These are phyloP conservation scores for Gracilaria vermiculophylla DNA, from an alignment of 23 red algal genomes.

Conservation along the genomic window DNA sequence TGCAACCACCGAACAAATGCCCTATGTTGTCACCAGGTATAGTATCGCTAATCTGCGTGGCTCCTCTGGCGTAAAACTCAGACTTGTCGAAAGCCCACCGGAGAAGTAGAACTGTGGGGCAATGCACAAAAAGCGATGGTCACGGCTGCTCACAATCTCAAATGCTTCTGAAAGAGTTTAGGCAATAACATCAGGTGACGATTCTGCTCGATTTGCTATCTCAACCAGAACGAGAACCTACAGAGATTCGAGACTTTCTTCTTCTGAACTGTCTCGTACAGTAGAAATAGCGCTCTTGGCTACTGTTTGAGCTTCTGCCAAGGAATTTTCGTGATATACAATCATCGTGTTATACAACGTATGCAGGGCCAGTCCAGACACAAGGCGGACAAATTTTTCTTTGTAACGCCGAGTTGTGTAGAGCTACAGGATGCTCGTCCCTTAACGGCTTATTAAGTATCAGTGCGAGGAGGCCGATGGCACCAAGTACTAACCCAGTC, in stretches of 20 bases:
- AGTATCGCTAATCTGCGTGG: background rate
- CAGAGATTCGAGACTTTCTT: conserved; percentile 51
- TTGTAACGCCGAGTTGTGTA: conserved; percentile 28
- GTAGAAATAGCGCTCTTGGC: conserved; percentile 32
- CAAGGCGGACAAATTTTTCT: conserved; percentile 34
- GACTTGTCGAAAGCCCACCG: conserved; percentile 35
- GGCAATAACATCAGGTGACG: conserved; percentile 3
- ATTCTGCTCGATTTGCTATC: background rate
- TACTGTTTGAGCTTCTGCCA: conserved; percentile 27
- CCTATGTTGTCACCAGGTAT: conserved; percentile 12
- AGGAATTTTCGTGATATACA: background rate
- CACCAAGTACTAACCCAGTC: conserved; percentile 34
- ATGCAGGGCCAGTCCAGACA: conserved; percentile 59
- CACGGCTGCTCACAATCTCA: conserved; percentile 13
- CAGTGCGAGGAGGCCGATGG: conserved; percentile 41
- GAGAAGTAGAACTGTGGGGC: conserved; percentile 40
- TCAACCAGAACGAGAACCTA: conserved; percentile 52
- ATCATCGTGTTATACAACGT: too few relatives aligned
- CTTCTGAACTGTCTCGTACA: background rate
- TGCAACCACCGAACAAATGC: conserved; percentile 33
- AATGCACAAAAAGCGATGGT: conserved; percentile 45
- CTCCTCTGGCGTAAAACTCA: conserved; percentile 5
- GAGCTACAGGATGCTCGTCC: conserved; percentile 29
- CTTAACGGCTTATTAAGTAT: background rate
- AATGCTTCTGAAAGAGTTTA: conserved; percentile 40